A percentile compares a stretch with the other conserved stretches of the same genome.
phyloP scores from a whole-genome alignment of 1,284 basidiomycete species.

The Ceratorhiza oryzae-sativae region DNA sequence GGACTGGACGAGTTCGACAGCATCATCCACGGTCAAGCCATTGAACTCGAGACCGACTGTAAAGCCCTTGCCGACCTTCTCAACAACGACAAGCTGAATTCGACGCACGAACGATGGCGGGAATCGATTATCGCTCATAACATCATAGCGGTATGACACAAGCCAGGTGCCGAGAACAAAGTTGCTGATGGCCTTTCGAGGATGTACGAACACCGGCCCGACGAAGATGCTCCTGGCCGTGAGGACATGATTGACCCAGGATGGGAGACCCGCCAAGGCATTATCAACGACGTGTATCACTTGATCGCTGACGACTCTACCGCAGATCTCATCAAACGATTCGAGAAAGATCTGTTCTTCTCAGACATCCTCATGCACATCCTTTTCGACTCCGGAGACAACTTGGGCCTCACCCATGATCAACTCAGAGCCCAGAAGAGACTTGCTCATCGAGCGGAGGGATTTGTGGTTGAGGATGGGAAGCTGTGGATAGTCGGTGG shows the following conservation, averaged over 20 bases:
- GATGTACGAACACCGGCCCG: slow-evolving; percentile 18
- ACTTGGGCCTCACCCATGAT: background rate
- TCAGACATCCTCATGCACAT: slow-evolving; percentile 19
- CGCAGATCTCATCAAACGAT: background rate
- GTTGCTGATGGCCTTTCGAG: slow-evolving; percentile 41
- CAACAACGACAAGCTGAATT: slow-evolving; percentile 31
- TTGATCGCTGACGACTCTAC: background rate
- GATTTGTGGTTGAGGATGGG: slow-evolving; percentile 33
- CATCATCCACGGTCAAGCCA: slow-evolving; percentile 41
- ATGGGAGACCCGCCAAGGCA: slow-evolving; percentile 21
- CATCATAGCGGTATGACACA: slow-evolving; percentile 40
- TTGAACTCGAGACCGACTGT: slow-evolving; percentile 44
- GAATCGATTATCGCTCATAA: slow-evolving; percentile 32
- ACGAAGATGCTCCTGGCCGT: background rate
- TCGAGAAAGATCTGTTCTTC: slow-evolving; percentile 15
- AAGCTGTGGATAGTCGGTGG: slow-evolving; percentile 25
- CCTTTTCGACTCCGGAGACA: background rate
- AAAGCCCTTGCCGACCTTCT: slow-evolving; percentile 44
- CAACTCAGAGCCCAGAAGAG: background rate
- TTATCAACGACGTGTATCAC: slow-evolving; percentile 13
- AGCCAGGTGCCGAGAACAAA: slow-evolving; percentile 38
- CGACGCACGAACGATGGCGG: slow-evolving; percentile 38
- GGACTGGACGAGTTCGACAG: slow-evolving; percentile 42
- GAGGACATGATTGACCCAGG: slow-evolving; percentile 14
- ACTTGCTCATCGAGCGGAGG: slow-evolving; percentile 6